Evolutionary conservation across 768 basidiomycete species (phyloP).

Genomic region (Panellus pusillus): DNA sequence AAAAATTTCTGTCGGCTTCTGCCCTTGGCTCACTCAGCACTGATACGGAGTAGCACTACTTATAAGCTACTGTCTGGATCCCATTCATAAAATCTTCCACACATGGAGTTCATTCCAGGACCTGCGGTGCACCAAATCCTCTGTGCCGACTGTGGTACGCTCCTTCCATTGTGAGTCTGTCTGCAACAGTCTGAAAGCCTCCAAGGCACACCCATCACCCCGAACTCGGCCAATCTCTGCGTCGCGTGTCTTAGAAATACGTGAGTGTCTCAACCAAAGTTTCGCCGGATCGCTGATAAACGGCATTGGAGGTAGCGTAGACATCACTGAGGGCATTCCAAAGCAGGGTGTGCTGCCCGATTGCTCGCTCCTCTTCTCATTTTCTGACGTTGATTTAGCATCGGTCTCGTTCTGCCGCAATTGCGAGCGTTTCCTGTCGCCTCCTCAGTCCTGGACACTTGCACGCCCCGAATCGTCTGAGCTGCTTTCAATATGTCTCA

Average conservation of each 20-base stretch:
- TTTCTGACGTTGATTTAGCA: conserved; percentile 78
- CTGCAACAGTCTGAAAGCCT: not conserved
- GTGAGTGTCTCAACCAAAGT: conserved; percentile 39
- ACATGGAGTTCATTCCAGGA: conserved; percentile 78
- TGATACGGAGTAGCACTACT: too few species aligned
- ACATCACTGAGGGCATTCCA: conserved; percentile 97
- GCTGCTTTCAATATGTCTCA: conserved; percentile 89
- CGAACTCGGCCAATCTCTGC: conserved; percentile 91
- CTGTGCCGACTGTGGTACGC: conserved; percentile 84
- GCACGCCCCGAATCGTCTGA: conserved; percentile 91
- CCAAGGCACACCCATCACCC: conserved; percentile 80
- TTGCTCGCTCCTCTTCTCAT: not conserved
- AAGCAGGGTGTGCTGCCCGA: conserved; percentile 65
- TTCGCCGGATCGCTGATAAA: not conserved
- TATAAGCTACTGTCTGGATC: too few species aligned
- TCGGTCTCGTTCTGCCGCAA: conserved; percentile 92
- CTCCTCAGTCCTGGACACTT: conserved; percentile 83
- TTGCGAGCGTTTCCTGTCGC: conserved; percentile 93
- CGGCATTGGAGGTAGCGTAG: conserved; percentile 55
- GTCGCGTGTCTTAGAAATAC: conserved; percentile 87
- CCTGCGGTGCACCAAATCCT: conserved; percentile 81
- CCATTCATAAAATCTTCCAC: too few species aligned
- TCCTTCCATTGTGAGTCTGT: not conserved
- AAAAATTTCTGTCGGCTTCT: too few species aligned
- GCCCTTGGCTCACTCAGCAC: too few species aligned